Conservation (phyloP, 306 rosid genomes). For the Lathyrus tuberosus region DNA sequence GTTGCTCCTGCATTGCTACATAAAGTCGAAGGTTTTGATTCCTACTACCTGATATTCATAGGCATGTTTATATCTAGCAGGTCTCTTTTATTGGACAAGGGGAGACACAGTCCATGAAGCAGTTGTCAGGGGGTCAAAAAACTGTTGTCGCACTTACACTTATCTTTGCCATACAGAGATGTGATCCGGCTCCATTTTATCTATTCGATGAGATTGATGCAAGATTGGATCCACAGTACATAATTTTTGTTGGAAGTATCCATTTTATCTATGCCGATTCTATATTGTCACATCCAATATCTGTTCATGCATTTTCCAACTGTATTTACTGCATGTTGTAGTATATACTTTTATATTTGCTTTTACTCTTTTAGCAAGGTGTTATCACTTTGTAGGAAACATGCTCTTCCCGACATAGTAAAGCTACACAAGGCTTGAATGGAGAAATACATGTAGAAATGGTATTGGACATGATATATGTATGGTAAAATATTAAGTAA, state of each 20-base stretch:
- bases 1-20: background rate
- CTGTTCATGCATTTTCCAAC: slow-evolving; percentile 24
- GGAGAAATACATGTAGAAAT: background rate
- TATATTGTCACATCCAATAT: slow-evolving; percentile 21
- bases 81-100: slow-evolving; percentile 99
- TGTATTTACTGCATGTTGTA: slow-evolving; percentile 14
- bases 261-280: slow-evolving; percentile 39
- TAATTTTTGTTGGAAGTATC: slow-evolving; percentile 99
- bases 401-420: background rate
- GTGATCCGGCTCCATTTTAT: slow-evolving; percentile 99
- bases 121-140: slow-evolving; percentile 97
- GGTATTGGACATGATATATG: background rate
- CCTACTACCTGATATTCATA: slow-evolving; percentile 31
- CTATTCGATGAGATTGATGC: slow-evolving; percentile 98
- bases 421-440: background rate
- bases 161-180: slow-evolving; percentile 97
- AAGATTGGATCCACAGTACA: slow-evolving; percentile 95
- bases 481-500: background rate
- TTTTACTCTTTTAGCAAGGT: slow-evolving; percentile 12
- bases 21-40: slow-evolving; percentile 6
- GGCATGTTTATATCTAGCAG: slow-evolving; percentile 49
- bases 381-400: background rate
- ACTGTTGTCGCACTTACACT: slow-evolving; percentile 98
- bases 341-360: background rate
- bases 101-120: slow-evolving; percentile 98